Conservation (phyloP, 306 rosid genomes). For the Cicer cuneatum region DNA sequence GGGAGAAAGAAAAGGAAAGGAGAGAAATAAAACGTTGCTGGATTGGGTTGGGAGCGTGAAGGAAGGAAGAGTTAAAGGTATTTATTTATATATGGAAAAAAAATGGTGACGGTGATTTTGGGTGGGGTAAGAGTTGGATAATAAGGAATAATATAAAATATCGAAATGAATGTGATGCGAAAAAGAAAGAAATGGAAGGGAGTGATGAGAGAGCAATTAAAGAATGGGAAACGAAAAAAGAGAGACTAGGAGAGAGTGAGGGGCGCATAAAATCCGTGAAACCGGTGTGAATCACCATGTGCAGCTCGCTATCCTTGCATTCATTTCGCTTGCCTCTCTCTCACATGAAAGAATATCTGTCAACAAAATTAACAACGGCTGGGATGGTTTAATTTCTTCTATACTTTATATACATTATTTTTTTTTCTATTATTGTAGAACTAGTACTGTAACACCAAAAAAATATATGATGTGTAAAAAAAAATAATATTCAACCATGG, state of each 20-base stretch:
- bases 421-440: neutral
- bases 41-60: neutral
- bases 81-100: no score
- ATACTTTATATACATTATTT: neutral
- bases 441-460: no score
- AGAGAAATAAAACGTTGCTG: neutral
- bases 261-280: slow-evolving; percentile 34
- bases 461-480: no score
- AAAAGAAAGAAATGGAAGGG: neutral
- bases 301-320: slow-evolving; percentile 6
- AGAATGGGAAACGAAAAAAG: neutral
- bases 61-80: neutral
- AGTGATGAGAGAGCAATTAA: neutral
- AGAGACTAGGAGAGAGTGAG: slow-evolving; percentile 24
- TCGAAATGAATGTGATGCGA: neutral
- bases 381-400: neutral
- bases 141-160: neutral
- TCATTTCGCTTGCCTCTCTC: neutral
- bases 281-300: slow-evolving; percentile 20
- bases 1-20: neutral
- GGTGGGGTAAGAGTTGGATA: neutral
- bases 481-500: no score
- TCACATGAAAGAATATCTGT: neutral
- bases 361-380: neutral
- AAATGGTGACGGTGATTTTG: no score